These are phyloP conservation scores for Myochromella boudieri DNA, from an alignment of 768 basidiomycete genomes.

Conservation along the genomic window DNA sequence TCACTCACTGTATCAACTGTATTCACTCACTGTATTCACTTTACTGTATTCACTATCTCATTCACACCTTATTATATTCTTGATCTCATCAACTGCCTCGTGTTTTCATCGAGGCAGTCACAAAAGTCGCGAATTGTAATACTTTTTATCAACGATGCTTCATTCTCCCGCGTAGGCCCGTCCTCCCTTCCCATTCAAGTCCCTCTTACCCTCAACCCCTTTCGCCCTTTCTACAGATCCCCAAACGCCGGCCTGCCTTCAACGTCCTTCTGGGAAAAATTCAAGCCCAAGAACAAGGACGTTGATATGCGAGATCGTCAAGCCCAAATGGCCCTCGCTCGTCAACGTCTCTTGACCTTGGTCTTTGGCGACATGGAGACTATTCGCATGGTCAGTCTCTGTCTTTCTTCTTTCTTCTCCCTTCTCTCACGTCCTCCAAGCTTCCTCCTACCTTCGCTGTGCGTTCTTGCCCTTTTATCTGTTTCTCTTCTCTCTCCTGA, in stretches of 20 bases:
- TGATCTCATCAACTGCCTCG: conserved; percentile 66
- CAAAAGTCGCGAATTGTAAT: conserved; percentile 16
- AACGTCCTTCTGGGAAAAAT: conserved; percentile 60
- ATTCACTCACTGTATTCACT: no score
- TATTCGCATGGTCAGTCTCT: conserved; percentile 58
- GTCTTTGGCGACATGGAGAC: conserved; percentile 88
- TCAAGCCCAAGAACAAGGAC: conserved; percentile 74
- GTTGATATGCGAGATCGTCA: conserved; percentile 53
- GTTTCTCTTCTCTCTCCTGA: conserved; percentile 9
- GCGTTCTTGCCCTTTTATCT: conserved; percentile 23
- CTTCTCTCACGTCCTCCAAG: conserved; percentile 32
- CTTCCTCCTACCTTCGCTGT: conserved; percentile 70
- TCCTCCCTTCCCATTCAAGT: conserved; percentile 24
- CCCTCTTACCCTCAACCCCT: conserved; percentile 29
- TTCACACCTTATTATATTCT: no score
- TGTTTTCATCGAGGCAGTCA: conserved; percentile 49
- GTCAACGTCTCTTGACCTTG: conserved; percentile 78
- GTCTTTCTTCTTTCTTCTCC: conserved; percentile 9
- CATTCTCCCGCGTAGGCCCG: conserved; percentile 74
- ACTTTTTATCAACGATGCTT: conserved; percentile 52
- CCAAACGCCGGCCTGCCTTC: conserved; percentile 61
- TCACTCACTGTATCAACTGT: no score
- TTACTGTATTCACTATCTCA: no score
- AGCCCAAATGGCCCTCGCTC: conserved; percentile 65
- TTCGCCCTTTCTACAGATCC: conserved; percentile 50